These are phyloP conservation scores for Phialophora macrospora DNA, from an alignment of 2,329 filamentous ascomycete species.

Conservation along the genomic window DNA sequence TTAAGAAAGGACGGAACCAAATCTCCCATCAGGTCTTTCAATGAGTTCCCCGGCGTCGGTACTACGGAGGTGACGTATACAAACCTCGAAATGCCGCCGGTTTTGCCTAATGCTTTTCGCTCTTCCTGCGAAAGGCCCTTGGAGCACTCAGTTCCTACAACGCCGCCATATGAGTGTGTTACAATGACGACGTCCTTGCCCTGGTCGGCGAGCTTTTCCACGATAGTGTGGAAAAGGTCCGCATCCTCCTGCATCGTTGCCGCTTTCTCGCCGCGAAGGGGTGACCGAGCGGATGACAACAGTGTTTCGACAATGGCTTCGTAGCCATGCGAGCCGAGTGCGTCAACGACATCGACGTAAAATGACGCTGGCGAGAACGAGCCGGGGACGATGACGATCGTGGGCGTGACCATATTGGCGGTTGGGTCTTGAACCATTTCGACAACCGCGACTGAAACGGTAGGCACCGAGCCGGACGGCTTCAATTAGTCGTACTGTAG, in stretches of 20 bases:
- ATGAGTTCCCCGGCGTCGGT: constrained; percentile 19
- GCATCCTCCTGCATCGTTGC: constrained; percentile 43
- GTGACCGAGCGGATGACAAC: constrained; percentile 34
- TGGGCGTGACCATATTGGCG: constrained; percentile 37
- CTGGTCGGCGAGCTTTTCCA: constrained; percentile 39
- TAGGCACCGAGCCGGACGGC: background rate
- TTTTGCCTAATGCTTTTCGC: constrained; percentile 33
- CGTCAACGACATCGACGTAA: constrained; percentile 35
- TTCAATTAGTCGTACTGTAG: background rate
- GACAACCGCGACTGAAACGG: background rate
- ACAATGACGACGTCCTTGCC: constrained; percentile 42
- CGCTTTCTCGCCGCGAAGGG: constrained; percentile 33
- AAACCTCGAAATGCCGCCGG: constrained; percentile 39
- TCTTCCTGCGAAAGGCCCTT: constrained; percentile 38
- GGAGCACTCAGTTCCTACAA: constrained; percentile 43
- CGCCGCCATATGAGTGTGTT: constrained; percentile 46
- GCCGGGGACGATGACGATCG: constrained; percentile 47
- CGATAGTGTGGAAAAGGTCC: constrained; percentile 39
- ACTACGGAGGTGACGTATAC: constrained; percentile 40
- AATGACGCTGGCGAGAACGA: constrained; percentile 36
- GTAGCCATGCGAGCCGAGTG: constrained; percentile 44
- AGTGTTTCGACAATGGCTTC: constrained; percentile 41
- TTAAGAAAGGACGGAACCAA: constrained; percentile 15
- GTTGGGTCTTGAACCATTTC: constrained; percentile 10
- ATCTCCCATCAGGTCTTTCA: constrained; percentile 22